A percentile compares a stretch with the other conserved stretches of the same genome.
These are phyloP conservation scores for Coccomyxa sp. DNA, from an alignment of 139 green algal genomes.

Conservation along the genomic window DNA sequence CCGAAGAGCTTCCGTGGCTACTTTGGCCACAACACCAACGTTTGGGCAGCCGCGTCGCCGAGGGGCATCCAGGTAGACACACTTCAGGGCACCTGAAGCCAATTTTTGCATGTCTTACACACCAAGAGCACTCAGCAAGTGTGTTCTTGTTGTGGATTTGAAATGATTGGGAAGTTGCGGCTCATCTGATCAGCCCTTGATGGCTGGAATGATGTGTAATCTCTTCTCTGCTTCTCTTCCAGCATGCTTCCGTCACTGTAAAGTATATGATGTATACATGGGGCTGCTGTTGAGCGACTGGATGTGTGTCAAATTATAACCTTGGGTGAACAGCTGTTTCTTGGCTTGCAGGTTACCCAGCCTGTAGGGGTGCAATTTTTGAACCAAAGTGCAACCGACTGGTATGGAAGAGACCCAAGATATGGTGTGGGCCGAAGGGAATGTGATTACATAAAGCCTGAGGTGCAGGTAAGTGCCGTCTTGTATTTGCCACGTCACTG, in stretches of 20 bases:
- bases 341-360: constrained; percentile 3
- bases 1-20: constrained; percentile 46
- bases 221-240: too few species aligned
- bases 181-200: too few species aligned
- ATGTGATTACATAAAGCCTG: neutral
- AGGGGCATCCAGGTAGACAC: constrained; percentile 2
- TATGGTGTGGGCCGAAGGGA: constrained; percentile 11
- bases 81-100: neutral
- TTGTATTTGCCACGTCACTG: neutral
- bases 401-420: neutral
- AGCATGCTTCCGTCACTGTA: too few species aligned
- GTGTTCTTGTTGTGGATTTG: neutral
- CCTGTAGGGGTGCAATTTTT: constrained; percentile 8
- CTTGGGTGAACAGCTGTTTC: too few species aligned
- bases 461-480: constrained; percentile 8
- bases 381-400: constrained; percentile 5
- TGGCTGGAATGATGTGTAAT: too few species aligned
- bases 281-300: too few species aligned
- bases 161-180: too few species aligned
- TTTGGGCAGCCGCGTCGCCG: constrained; percentile 34
- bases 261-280: too few species aligned
- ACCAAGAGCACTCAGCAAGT: neutral
- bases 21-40: constrained; percentile 67
- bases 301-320: too few species aligned
- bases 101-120: neutral